Base-by-base conservation (phyloP, 805 yeast species). In the Cyberlindnera maclurae region DNA sequence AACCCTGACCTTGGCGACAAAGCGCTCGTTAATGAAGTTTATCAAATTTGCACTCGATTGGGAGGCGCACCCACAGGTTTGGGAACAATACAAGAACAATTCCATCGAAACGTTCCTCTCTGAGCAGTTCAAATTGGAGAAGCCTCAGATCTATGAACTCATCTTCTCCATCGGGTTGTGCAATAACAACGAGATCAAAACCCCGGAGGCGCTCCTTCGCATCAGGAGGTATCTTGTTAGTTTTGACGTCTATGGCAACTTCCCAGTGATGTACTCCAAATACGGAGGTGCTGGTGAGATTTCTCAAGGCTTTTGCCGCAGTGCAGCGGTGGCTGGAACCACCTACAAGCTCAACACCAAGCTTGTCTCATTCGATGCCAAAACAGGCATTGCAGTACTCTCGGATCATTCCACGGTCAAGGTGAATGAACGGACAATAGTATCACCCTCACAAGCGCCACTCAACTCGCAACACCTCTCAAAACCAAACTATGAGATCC, bases 281-380 rank as follows among this genome's bases (percentile, higher is more conserved):
- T 90, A 80, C 63, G 98, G 97, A 41, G 94, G 96, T 3, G 89
- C 95, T 0, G 96, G 97, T 38, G 98, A 90, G 62, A 67, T 90
- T 20, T 80, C 95, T 12, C 98, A 90, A 64, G 98, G 97, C 2
- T 90, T 93, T 61, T 90, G 97, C 64, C 73, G 98, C 51, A 83
- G 95, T 41, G 97, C 97, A 4, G 98, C 98, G 12, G 97, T 90
- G 45, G 97, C 93, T 15, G 97, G 97, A 39, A 82, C 97, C 39
- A 86, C 94, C 26, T 90, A 93, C 64, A 87, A 88, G 59, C 68
- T 90, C 40, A 78, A 81, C 55, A 81, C 93, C 12, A 64, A 70
- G 29, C 61, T 90, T 37, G 64, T 64, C 5, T 74, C 76, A 28
- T 87, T 67, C 62, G 90, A 90, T 57, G 76, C 81, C 27, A 63